Conservation (phyloP, 768 basidiomycete genomes). For the Boletus rufocinnamomeus region DNA sequence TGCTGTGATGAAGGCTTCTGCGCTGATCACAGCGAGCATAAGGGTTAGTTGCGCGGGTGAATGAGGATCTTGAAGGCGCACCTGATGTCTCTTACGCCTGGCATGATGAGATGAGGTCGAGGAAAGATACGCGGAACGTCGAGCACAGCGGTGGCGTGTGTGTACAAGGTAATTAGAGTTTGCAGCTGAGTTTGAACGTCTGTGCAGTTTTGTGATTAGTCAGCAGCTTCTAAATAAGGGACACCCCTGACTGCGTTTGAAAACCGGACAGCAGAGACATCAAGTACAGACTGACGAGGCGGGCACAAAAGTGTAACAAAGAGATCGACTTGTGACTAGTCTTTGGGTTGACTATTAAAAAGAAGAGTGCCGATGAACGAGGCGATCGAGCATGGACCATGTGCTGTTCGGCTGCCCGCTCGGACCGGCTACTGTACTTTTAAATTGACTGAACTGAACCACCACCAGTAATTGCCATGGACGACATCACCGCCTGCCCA, state of each 20-base stretch:
- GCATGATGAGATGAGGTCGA: slow-evolving; percentile 51
- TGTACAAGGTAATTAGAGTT: slow-evolving; percentile 42
- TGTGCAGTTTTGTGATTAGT: slow-evolving; percentile 47
- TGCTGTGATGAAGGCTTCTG: slow-evolving; percentile 90
- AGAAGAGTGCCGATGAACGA: too few species aligned
- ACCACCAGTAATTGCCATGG: neutral
- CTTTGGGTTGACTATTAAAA: too few species aligned
- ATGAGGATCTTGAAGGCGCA: slow-evolving; percentile 27
- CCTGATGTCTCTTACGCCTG: slow-evolving; percentile 84
- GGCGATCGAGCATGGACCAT: too few species aligned
- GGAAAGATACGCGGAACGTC: slow-evolving; percentile 40
- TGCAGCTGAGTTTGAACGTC: slow-evolving; percentile 37
- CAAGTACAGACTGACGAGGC: too few species aligned
- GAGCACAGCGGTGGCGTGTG: slow-evolving; percentile 53
- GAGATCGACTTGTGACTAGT: too few species aligned
- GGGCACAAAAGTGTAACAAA: too few species aligned
- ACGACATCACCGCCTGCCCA: neutral
- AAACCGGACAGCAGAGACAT: too few species aligned
- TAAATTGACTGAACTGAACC: neutral
- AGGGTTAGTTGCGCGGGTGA: neutral
- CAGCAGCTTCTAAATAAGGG: slow-evolving; percentile 20
- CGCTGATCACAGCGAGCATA: slow-evolving; percentile 47
- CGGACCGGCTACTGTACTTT: neutral
- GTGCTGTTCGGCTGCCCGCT: too few species aligned
- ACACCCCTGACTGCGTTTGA: too few species aligned